phyloP scores from a whole-genome alignment of 2,329 filamentous ascomycete genomes.

The Didymellaceae sp. region DNA sequence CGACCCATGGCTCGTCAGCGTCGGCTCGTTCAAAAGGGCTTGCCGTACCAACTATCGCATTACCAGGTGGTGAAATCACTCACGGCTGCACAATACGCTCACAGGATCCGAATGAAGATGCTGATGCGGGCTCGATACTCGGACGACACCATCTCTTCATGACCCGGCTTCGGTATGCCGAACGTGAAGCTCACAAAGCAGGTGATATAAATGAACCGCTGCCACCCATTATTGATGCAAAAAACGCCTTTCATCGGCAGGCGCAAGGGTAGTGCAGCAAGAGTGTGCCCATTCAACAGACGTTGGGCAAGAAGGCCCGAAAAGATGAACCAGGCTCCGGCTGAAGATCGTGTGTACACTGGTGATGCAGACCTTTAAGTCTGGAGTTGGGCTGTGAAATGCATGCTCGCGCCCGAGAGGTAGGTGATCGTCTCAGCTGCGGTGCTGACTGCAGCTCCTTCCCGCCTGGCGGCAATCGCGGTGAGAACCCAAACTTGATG shows the following conservation, averaged over 20 bases:
- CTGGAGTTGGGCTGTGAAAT: background rate
- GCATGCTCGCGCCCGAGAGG: background rate
- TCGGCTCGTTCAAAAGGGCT: no score
- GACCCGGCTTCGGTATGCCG: no score
- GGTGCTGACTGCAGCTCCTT: conserved; percentile 14
- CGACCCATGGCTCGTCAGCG: no score
- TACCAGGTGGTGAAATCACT: no score
- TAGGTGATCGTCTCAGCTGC: background rate
- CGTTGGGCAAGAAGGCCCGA: background rate
- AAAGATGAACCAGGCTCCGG: background rate
- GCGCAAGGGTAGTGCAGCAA: background rate
- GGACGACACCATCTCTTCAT: no score
- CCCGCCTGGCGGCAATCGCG: conserved; percentile 7
- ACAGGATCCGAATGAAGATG: no score
- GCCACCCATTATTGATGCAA: background rate
- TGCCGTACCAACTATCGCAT: no score
- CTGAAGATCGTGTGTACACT: background rate
- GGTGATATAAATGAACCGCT: no score
- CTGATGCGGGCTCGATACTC: no score
- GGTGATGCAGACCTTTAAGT: no score
- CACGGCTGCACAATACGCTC: no score
- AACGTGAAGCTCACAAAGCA: no score
- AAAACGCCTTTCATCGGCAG: background rate
- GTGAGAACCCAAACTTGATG: background rate
- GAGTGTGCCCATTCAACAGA: background rate